Conservation (phyloP, 352 stramenopile species). For the Globisporangium cystogenes region DNA sequence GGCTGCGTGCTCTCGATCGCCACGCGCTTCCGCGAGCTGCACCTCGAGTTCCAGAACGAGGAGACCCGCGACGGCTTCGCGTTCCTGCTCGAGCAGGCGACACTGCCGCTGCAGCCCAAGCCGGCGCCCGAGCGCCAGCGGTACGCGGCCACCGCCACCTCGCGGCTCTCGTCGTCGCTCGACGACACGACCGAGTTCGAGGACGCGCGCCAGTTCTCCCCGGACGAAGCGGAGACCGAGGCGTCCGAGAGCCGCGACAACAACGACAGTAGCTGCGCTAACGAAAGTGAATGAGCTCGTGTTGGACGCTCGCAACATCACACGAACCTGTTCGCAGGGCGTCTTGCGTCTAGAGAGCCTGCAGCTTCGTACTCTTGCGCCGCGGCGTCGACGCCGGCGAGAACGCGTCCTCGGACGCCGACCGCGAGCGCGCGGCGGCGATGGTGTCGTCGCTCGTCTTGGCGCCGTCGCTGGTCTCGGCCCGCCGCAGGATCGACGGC, state of each 20-base stretch:
- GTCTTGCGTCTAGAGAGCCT: slow-evolving; percentile 10
- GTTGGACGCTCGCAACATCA: no score
- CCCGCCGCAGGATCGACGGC: slow-evolving; percentile 28
- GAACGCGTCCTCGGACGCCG: no score
- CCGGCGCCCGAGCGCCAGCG: slow-evolving; percentile 3
- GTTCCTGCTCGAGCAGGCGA: slow-evolving; percentile 63
- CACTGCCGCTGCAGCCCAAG: slow-evolving; percentile 30
- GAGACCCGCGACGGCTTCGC: slow-evolving; percentile 61
- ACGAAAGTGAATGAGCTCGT: slow-evolving; percentile 11
- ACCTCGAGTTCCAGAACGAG: slow-evolving; percentile 65
- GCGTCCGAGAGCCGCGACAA: neutral
- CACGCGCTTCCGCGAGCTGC: slow-evolving; percentile 57
- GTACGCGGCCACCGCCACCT: slow-evolving; percentile 9
- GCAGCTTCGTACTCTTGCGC: slow-evolving; percentile 20
- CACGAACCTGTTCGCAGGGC: no score
- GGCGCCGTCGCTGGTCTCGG: slow-evolving; percentile 11
- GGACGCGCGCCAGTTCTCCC: slow-evolving; percentile 8
- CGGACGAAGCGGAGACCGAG: neutral
- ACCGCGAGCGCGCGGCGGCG: slow-evolving; percentile 17
- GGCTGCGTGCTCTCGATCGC: slow-evolving; percentile 53
- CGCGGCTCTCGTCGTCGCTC: slow-evolving; percentile 8
- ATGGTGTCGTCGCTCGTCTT: slow-evolving; percentile 15
- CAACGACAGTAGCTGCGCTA: slow-evolving; percentile 2
- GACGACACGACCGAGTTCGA: slow-evolving; percentile 11
- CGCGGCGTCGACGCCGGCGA: slow-evolving; percentile 23